A percentile compares a stretch with the other conserved stretches of the same genome.
Evolutionary conservation across 2,329 filamentous ascomycete species (phyloP).

Genomic region (Fusarium verticillioides): DNA sequence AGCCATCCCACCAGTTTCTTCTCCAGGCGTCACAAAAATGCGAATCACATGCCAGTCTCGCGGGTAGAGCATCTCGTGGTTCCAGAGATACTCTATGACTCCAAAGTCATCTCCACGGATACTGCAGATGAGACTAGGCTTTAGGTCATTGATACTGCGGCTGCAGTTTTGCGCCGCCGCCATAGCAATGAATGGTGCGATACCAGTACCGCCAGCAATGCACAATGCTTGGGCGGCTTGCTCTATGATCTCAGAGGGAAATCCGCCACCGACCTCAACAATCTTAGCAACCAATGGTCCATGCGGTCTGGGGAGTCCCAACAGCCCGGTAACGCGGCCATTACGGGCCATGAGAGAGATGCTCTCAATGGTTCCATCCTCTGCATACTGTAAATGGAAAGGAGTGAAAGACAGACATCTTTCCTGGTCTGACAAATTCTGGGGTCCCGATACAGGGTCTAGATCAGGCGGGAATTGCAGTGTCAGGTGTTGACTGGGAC

Average conservation of each 20-base stretch:
- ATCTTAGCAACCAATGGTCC: neutral
- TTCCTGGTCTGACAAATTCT: constrained; percentile 5
- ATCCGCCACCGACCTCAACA: constrained; percentile 4
- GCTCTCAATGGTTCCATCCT: neutral
- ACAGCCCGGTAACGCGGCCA: constrained; percentile 7
- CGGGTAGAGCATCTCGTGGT: neutral
- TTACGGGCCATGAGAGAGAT: constrained; percentile 8
- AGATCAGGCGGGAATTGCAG: constrained; percentile 13
- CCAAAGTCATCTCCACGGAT: constrained; percentile 2
- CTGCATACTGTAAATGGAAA: neutral
- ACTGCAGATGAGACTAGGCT: neutral
- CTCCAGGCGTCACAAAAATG: constrained; percentile 2
- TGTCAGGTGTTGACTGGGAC: constrained; percentile 8
- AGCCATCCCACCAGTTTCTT: neutral
- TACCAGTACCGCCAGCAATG: neutral
- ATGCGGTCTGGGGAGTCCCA: constrained; percentile 6
- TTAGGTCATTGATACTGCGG: neutral
- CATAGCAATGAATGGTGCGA: constrained; percentile 5
- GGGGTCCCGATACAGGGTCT: constrained; percentile 11
- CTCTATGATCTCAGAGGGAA: rapidly evolving
- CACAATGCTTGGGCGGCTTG: rapidly evolving
- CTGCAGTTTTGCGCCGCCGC: neutral
- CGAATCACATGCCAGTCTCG: neutral
- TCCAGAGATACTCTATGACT: neutral
- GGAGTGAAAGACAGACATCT: constrained; percentile 15